Evolutionary conservation across 2,329 filamentous ascomycete species (phyloP).

Genomic region (Ambrosiella cleistominuta): DNA sequence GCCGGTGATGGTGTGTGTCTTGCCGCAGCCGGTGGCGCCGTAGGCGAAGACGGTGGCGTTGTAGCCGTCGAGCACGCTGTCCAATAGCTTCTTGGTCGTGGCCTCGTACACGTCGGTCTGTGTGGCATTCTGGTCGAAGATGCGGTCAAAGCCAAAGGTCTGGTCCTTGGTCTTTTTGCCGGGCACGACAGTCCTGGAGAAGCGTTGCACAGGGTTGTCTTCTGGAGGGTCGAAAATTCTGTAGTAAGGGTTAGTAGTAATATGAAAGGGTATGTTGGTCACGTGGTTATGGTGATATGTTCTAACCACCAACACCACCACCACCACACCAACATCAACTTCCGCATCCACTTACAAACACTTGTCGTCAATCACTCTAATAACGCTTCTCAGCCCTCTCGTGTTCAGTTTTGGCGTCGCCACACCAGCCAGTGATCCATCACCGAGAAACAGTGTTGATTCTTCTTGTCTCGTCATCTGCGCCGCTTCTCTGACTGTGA

Average conservation of each 20-base stretch:
- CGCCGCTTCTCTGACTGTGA: slow-evolving; percentile 81
- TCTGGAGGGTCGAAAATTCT: slow-evolving; percentile 96
- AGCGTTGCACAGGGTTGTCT: slow-evolving; percentile 78
- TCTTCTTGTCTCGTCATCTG: slow-evolving; percentile 71
- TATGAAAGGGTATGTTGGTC: neutral
- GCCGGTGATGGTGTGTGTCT: slow-evolving; percentile 93
- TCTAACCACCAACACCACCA: neutral
- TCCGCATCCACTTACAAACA: slow-evolving; percentile 56
- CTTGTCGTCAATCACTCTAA: slow-evolving; percentile 91
- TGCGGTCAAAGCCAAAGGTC: slow-evolving; percentile 87
- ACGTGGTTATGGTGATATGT: too few relatives aligned
- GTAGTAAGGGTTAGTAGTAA: slow-evolving; percentile 3
- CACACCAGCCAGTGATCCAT: slow-evolving; percentile 78
- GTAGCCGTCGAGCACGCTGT: slow-evolving; percentile 91
- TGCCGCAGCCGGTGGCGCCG: slow-evolving; percentile 92
- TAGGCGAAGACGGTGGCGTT: slow-evolving; percentile 98
- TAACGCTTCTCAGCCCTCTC: slow-evolving; percentile 74
- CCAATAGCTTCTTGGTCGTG: slow-evolving; percentile 75
- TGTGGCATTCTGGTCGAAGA: slow-evolving; percentile 88
- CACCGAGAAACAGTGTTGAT: slow-evolving; percentile 80
- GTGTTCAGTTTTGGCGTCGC: slow-evolving; percentile 71
- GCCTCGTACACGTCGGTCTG: slow-evolving; percentile 91
- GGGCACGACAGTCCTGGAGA: slow-evolving; percentile 64
- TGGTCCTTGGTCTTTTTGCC: slow-evolving; percentile 95
- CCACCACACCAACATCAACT: neutral